phyloP scores from a whole-genome alignment of 73 alveolate genomes.

The Tetrahymena elliotti region DNA sequence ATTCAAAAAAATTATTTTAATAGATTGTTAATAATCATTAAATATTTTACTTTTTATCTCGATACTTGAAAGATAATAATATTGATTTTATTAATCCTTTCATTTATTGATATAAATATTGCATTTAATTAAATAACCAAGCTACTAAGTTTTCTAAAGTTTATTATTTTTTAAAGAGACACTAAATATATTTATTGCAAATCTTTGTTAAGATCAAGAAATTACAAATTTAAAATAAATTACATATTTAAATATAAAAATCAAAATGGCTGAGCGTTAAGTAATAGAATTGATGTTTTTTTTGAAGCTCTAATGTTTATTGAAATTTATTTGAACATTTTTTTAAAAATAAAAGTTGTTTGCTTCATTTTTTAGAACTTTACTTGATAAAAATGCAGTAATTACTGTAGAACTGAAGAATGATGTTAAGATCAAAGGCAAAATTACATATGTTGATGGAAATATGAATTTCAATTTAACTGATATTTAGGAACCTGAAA shows the following conservation, averaged over 20 bases:
- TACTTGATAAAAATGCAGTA: constrained; percentile 16
- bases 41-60: no score
- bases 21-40: no score
- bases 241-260: neutral
- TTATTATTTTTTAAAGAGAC: neutral
- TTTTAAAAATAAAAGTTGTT: neutral
- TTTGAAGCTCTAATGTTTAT: neutral
- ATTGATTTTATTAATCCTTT: no score
- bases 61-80: no score
- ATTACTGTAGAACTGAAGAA: constrained; percentile 30
- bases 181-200: neutral
- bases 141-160: neutral
- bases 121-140: neutral
- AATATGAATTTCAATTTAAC: constrained; percentile 30
- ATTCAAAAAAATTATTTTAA: no score
- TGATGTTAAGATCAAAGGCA: constrained; percentile 17
- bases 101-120: no score
- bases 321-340: neutral
- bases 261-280: neutral
- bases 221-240: neutral
- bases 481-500: constrained; percentile 7
- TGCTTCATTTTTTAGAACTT: constrained; percentile 18
- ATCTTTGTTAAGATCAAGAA: neutral
- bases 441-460: constrained; percentile 32
- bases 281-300: neutral